Evolutionary conservation across 345 rosid genomes (phyloP).

Genomic region (Lumnitzera littorea): DNA sequence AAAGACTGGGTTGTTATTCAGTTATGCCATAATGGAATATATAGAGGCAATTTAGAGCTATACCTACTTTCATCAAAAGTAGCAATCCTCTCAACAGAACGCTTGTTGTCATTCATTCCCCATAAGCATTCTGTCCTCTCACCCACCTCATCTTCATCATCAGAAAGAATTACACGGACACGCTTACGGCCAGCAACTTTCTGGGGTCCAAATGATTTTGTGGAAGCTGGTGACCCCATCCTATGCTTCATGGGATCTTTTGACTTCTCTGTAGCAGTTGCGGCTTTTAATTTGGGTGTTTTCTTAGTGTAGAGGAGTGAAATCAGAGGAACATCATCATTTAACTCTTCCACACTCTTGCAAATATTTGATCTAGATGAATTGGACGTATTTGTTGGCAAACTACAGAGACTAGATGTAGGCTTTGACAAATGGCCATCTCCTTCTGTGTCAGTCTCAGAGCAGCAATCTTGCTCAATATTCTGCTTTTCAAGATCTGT

Average conservation of each 20-base stretch:
- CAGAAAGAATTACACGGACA: slow-evolving; percentile 63
- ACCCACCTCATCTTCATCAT: slow-evolving; percentile 66
- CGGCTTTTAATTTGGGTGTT: slow-evolving; percentile 23
- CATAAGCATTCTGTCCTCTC: slow-evolving; percentile 27
- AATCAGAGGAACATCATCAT: slow-evolving; percentile 59
- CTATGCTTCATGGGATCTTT: slow-evolving; percentile 21
- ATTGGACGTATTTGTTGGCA: slow-evolving; percentile 32
- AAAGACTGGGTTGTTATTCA: too few species aligned
- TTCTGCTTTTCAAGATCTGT: slow-evolving; percentile 27
- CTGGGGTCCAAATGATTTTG: slow-evolving; percentile 35
- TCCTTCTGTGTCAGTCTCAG: slow-evolving; percentile 87
- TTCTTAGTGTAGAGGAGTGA: slow-evolving; percentile 44
- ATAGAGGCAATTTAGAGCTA: slow-evolving; percentile 4
- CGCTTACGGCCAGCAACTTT: slow-evolving; percentile 60
- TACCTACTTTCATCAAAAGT: slow-evolving; percentile 48
- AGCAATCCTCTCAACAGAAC: slow-evolving; percentile 31
- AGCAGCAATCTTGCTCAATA: slow-evolving; percentile 46
- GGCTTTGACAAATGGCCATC: slow-evolving; percentile 34
- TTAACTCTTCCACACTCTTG: slow-evolving; percentile 30
- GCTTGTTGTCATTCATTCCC: slow-evolving; percentile 18
- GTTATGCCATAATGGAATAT: neutral
- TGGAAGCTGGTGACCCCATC: slow-evolving; percentile 22
- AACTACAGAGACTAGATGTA: slow-evolving; percentile 27
- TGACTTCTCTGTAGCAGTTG: slow-evolving; percentile 14
- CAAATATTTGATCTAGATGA: slow-evolving; percentile 22